These are phyloP conservation scores for Podaxis rugospora DNA, from an alignment of 768 basidiomycete genomes.

Conservation along the genomic window DNA sequence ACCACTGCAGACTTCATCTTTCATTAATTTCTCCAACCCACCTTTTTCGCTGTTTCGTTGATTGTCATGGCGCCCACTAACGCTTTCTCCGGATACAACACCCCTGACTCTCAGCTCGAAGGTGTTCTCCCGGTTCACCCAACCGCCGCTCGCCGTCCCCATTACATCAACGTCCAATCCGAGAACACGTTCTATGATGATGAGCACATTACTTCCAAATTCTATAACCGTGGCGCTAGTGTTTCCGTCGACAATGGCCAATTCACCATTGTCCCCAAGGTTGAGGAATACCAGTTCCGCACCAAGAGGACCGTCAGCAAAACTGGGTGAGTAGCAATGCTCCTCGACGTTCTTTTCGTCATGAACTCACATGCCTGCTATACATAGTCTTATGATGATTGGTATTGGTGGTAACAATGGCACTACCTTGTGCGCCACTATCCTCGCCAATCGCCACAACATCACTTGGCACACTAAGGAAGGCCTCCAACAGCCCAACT, in stretches of 20 bases:
- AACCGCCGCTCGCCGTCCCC: slow-evolving; percentile 74
- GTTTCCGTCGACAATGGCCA: slow-evolving; percentile 70
- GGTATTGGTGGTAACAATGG: slow-evolving; percentile 98
- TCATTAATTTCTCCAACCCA: slow-evolving; percentile 25
- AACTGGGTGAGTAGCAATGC: slow-evolving; percentile 70
- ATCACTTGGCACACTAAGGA: slow-evolving; percentile 93
- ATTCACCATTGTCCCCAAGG: slow-evolving; percentile 74
- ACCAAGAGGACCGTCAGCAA: slow-evolving; percentile 81
- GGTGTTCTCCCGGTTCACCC: slow-evolving; percentile 73
- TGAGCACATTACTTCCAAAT: slow-evolving; percentile 80
- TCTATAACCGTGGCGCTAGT: slow-evolving; percentile 72
- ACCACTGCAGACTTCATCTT: slow-evolving; percentile 65
- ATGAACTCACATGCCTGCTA: slow-evolving; percentile 12
- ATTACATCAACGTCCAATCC: slow-evolving; percentile 76
- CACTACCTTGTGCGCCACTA: slow-evolving; percentile 87
- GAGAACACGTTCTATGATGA: slow-evolving; percentile 78
- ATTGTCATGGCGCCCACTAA: slow-evolving; percentile 47
- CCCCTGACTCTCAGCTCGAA: slow-evolving; percentile 70
- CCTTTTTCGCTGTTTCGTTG: slow-evolving; percentile 19
- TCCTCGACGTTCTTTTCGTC: slow-evolving; percentile 8
- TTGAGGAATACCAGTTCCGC: slow-evolving; percentile 84
- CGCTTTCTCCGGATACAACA: slow-evolving; percentile 64
- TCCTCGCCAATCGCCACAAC: slow-evolving; percentile 93
- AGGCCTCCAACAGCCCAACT: slow-evolving; percentile 92
- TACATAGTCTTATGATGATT: slow-evolving; percentile 86